Evolutionary conservation across 2,329 filamentous ascomycete genomes (phyloP).

Genomic region (Dryadomyces quercus-mongolicae): DNA sequence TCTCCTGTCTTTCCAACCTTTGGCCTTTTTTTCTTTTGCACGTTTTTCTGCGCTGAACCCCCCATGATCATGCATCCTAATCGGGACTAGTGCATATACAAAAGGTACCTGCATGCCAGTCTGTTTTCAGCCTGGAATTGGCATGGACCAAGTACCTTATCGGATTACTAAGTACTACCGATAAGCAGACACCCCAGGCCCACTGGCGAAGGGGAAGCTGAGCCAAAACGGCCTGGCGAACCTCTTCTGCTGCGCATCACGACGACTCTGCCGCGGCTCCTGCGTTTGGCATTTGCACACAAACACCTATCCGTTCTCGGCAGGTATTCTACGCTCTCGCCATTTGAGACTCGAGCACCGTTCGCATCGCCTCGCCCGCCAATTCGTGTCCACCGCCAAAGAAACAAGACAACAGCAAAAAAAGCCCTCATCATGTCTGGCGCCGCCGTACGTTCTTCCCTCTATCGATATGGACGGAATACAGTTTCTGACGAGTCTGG

Average conservation of each 20-base stretch:
- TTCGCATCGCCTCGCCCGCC: neutral
- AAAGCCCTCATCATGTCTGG: slow-evolving; percentile 16
- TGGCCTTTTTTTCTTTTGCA: no score
- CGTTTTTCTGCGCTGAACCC: no score
- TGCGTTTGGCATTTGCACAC: no score
- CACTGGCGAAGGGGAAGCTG: no score
- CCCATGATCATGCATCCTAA: neutral
- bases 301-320: no score
- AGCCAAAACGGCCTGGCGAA: no score
- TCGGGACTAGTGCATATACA: neutral
- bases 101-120: neutral
- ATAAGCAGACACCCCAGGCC: neutral
- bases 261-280: no score
- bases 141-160: neutral
- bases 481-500: no score
- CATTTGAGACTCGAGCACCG: neutral
- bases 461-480: slow-evolving; percentile 3
- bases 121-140: neutral
- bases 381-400: neutral
- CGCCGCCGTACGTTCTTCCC: slow-evolving; percentile 11
- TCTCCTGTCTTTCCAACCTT: neutral
- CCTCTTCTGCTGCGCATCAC: no score
- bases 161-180: neutral
- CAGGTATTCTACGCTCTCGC: no score
- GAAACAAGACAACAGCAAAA: neutral